phyloP scores from a whole-genome alignment of 1,284 basidiomycete species.

The Fistulina hepatica region DNA sequence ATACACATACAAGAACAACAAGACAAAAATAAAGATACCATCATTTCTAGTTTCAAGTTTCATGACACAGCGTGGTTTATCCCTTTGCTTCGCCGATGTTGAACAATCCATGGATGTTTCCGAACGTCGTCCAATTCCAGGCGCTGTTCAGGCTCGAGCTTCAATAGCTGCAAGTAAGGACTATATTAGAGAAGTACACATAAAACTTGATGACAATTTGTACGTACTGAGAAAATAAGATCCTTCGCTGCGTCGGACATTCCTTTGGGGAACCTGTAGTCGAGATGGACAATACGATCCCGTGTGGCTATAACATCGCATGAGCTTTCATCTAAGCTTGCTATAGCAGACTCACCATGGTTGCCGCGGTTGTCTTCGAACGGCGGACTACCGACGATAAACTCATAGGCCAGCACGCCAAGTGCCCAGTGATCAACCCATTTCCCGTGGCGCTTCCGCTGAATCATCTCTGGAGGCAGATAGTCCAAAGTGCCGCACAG shows the following conservation, averaged over 20 bases:
- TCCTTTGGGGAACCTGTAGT: constrained; percentile 57
- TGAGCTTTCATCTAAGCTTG: constrained; percentile 1
- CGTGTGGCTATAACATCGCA: constrained; percentile 61
- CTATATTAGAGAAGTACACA: too few species aligned
- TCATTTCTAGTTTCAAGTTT: too few species aligned
- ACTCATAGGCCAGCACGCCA: constrained; percentile 94
- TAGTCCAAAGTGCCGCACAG: constrained; percentile 96
- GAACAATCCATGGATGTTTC: constrained; percentile 88
- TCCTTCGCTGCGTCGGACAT: constrained; percentile 30
- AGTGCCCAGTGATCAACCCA: constrained; percentile 96
- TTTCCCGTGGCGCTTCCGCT: constrained; percentile 77
- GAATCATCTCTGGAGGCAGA: constrained; percentile 97
- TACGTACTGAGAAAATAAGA: constrained; percentile 32
- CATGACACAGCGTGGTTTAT: too few species aligned
- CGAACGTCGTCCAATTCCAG: constrained; percentile 75
- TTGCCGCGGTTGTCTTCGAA: constrained; percentile 84
- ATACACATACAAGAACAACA: too few species aligned
- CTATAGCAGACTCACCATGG: constrained; percentile 39
- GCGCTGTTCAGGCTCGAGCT: constrained; percentile 77
- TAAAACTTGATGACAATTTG: too few species aligned
- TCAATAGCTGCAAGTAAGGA: constrained; percentile 57
- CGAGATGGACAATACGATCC: constrained; percentile 72
- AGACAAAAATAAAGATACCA: too few species aligned
- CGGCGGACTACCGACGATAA: constrained; percentile 84
- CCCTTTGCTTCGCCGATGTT: constrained; percentile 50